Evolutionary conservation across 1,284 basidiomycete genomes (phyloP).

Genomic region (Cryptococcus amylolentus): DNA sequence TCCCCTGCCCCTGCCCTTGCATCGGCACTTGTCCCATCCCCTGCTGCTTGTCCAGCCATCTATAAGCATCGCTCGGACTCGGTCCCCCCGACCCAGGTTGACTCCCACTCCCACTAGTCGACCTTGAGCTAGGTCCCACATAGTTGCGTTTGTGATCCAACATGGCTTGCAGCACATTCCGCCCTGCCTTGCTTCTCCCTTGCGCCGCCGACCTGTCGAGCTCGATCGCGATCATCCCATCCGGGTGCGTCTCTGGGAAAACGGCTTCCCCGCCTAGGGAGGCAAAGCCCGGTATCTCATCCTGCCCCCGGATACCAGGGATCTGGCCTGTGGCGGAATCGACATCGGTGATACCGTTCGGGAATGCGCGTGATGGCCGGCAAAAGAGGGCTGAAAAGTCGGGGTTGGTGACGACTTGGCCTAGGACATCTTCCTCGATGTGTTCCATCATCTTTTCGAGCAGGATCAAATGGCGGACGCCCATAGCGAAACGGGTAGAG

Average conservation of each 20-base stretch:
- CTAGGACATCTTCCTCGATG: constrained; percentile 19
- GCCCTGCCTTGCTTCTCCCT: no score
- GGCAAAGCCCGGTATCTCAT: neutral
- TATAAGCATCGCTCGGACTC: constrained; percentile 5
- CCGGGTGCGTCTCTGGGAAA: constrained; percentile 6
- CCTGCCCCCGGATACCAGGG: neutral
- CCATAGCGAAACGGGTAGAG: constrained; percentile 24
- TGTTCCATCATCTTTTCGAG: constrained; percentile 22
- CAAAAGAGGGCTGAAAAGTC: neutral
- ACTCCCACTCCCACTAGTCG: neutral
- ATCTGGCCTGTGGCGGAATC: neutral
- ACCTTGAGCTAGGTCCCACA: constrained; percentile 1
- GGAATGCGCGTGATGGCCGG: neutral
- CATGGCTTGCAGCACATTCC: neutral
- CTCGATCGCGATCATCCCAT: constrained; percentile 4
- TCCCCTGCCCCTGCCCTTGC: no score
- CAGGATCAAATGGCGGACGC: constrained; percentile 27
- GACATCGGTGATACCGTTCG: neutral
- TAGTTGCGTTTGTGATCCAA: constrained; percentile 7
- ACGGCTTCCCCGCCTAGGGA: neutral
- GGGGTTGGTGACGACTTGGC: constrained; percentile 1
- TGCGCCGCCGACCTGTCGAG: neutral
- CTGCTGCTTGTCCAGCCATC: neutral
- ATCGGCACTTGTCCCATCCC: no score
- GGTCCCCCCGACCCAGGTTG: constrained; percentile 2